Percentiles rank a stretch among this genome's conserved stretches.
phyloP scores from a whole-genome alignment of 495 filamentous ascomycete genomes.

The Aspergillus bridgeri region DNA sequence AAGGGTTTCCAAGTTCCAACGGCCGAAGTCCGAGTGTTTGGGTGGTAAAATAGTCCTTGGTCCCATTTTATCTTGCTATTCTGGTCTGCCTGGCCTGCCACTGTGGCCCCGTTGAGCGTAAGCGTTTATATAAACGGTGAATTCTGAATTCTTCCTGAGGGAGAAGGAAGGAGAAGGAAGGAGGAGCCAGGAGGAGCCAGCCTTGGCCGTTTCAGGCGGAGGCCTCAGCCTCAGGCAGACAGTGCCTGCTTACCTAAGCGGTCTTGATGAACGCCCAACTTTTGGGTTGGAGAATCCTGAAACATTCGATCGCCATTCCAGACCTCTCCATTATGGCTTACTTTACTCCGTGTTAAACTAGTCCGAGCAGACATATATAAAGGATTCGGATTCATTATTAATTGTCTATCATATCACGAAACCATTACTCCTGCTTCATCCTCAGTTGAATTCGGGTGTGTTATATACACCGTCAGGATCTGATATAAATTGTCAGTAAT shows the following conservation, averaged over 20 bases:
- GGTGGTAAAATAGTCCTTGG: neutral
- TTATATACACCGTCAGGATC: conserved; percentile 59
- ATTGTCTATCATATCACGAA: neutral
- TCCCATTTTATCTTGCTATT: neutral
- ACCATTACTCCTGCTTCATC: neutral
- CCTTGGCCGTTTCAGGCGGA: neutral
- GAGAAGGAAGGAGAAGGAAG: too few relatives aligned
- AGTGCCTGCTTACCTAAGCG: neutral
- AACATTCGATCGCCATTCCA: neutral
- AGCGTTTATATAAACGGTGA: neutral
- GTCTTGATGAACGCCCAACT: neutral
- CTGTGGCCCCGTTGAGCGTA: neutral
- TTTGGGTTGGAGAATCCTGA: neutral
- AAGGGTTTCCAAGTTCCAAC: neutral
- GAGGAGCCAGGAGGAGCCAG: neutral
- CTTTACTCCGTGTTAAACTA: neutral
- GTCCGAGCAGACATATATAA: neutral
- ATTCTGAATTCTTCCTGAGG: too few relatives aligned
- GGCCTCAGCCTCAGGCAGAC: neutral
- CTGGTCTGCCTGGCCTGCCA: neutral
- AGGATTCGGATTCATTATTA: neutral
- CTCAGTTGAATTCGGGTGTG: conserved; percentile 32
- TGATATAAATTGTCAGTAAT: conserved; percentile 4
- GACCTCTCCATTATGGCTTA: neutral
- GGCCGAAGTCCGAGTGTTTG: neutral